These are phyloP conservation scores for Trichosanthes cucumerina DNA, from an alignment of 306 rosid genomes.

Conservation along the genomic window DNA sequence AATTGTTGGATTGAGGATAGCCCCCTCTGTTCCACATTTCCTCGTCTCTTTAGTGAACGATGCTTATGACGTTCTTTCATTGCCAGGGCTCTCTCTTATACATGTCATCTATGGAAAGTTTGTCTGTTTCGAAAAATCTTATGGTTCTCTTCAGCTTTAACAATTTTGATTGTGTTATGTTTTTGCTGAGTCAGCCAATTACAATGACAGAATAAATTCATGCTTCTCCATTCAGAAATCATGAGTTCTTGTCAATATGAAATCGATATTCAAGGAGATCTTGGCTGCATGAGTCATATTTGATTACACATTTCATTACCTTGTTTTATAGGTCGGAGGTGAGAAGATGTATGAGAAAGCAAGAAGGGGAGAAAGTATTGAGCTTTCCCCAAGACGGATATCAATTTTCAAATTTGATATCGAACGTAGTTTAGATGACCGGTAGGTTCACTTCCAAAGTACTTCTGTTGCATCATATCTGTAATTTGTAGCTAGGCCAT, in stretches of 20 bases:
- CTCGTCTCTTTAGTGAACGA: no score
- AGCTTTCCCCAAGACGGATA: constrained; percentile 83
- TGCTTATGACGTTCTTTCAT: no score
- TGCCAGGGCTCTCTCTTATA: background rate
- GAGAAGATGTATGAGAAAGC: constrained; percentile 95
- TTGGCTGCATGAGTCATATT: background rate
- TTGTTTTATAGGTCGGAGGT: constrained; percentile 76
- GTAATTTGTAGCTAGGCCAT: background rate
- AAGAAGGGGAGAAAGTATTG: constrained; percentile 93
- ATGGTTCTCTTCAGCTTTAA: background rate
- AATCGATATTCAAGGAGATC: background rate
- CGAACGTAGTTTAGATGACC: constrained; percentile 86
- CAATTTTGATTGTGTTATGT: background rate
- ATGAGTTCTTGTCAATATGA: background rate
- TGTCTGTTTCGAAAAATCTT: background rate
- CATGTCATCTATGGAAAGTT: background rate
- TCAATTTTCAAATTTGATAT: constrained; percentile 80
- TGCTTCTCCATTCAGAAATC: background rate
- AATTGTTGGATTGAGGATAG: no score
- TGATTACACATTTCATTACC: constrained; percentile 13
- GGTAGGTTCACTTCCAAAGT: constrained; percentile 31
- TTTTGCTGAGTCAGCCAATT: background rate
- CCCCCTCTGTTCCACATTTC: no score
- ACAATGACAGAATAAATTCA: background rate
- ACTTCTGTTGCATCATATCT: background rate